Base-by-base conservation (phyloP, 1,284 basidiomycete genomes). In the Wallemia hederae region DNA sequence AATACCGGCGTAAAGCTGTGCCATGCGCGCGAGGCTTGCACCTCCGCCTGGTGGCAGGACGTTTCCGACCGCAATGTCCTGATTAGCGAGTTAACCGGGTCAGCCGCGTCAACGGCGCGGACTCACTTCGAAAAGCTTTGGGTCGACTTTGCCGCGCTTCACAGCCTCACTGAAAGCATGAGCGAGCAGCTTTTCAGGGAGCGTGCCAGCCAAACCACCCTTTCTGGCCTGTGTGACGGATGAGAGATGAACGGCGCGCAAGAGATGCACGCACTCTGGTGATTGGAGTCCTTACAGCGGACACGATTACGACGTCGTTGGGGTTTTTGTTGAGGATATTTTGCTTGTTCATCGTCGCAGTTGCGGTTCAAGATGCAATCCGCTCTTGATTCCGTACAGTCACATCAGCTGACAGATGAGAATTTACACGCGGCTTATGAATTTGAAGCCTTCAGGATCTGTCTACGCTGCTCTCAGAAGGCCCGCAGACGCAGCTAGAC, bases 11-110 rank as follows among this genome's bases (percentile, higher is more conserved):
- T 84, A 80, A 57, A 98, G 77, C 58, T 83, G 80, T 28, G 91
- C 92, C 88, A 96, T 94, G 64, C 92, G 81, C n/a, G 90, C 89
- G 17, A 81, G 81, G 59, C 72, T 79, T 2, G 91, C 88, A 61
- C 91, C 92, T 67, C 91, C 89, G 57, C 82, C 87, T 15, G 91
- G 80, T 19, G 89, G 87, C 27, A 97, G 81, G 58, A 96, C 92
- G 69, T 90, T 97, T 59, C 92, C 91, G 62, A 96, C 90, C 2
- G 81, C 78, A 66, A 92, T 78, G 69, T 91, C 88, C 66, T 58
- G 24, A 28, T 27, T 5, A 27, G 24, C 56, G 27, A 58, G 56
- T 27, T 26, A 58, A 27, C 56, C 56, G 27, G 24, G 7, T 28
- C 15, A 19, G 24, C 24, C 5, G 5, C 49, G 28, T 55, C 57